Conservation (phyloP, 139 green algal species). For the Medakamo hakoo region DNA sequence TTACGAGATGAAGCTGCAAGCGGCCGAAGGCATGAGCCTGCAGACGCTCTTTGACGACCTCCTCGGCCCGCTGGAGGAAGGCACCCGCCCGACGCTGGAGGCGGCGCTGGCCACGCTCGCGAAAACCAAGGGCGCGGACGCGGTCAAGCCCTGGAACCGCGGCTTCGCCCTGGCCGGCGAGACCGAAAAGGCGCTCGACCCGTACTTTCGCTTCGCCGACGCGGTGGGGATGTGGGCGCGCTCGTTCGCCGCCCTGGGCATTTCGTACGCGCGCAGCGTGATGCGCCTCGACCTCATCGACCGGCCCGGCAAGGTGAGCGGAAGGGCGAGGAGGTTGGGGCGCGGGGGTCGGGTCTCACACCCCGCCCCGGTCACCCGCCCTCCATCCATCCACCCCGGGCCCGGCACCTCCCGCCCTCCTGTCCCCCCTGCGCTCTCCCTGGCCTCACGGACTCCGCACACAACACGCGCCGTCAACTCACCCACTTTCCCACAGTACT, state of each 20-base stretch:
- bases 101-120: conserved; percentile 30
- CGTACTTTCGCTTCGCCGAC: conserved; percentile 52
- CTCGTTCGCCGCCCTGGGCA: conserved; percentile 59
- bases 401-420: no score
- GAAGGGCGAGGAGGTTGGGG: background rate
- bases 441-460: no score
- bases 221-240: conserved; percentile 52
- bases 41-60: conserved; percentile 54
- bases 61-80: conserved; percentile 42
- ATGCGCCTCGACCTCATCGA: conserved; percentile 67
- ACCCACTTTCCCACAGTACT: conserved; percentile 38
- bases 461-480: no score
- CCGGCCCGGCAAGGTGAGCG: conserved; percentile 17
- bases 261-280: conserved; percentile 53
- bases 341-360: background rate
- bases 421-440: no score
- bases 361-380: background rate
- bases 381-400: background rate
- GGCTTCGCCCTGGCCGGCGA: conserved; percentile 38
- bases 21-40: conserved; percentile 65
- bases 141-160: conserved; percentile 48
- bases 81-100: conserved; percentile 42
- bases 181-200: conserved; percentile 34
- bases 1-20: conserved; percentile 53
- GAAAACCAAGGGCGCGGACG: conserved; percentile 33